Evolutionary conservation across 208 protist species (phyloP).

Genomic region (Porcisia deanei): DNA sequence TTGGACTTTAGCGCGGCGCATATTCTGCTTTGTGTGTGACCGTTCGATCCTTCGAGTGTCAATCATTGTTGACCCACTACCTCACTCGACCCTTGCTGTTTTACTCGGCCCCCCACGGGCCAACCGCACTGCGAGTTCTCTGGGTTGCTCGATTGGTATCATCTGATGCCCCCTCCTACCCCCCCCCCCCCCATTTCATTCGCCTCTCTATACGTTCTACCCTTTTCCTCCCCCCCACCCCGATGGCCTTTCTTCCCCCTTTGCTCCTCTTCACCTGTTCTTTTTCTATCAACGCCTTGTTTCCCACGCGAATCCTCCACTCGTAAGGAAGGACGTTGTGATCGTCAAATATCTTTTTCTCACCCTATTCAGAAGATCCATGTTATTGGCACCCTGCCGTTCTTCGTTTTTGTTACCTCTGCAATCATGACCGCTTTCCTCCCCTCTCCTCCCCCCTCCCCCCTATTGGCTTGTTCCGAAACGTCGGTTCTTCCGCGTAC

Average conservation of each 20-base stretch:
- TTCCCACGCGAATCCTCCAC: background rate
- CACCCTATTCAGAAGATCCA: background rate
- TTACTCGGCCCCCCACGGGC: background rate
- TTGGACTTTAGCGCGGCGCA: background rate
- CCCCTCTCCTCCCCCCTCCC: background rate
- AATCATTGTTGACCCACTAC: too few species aligned
- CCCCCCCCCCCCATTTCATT: background rate
- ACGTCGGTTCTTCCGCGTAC: background rate
- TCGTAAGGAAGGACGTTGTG: too few species aligned
- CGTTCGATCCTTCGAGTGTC: background rate
- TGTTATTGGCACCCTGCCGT: background rate
- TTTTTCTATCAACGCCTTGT: background rate
- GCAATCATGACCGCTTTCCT: constrained; percentile 1
- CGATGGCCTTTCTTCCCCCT: background rate
- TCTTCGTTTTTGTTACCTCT: background rate
- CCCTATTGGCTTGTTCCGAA: background rate
- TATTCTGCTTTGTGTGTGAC: background rate
- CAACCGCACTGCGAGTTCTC: background rate
- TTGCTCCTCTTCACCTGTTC: background rate
- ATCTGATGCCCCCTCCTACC: background rate
- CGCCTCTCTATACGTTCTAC: background rate
- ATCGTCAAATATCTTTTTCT: background rate
- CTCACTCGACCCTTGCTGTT: background rate
- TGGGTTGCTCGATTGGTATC: background rate
- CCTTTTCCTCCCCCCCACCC: background rate